Percentiles rank a stretch among this genome's conserved stretches.
phyloP scores from a whole-genome alignment of 73 alveolate species.

The Blepharisma stoltei region DNA sequence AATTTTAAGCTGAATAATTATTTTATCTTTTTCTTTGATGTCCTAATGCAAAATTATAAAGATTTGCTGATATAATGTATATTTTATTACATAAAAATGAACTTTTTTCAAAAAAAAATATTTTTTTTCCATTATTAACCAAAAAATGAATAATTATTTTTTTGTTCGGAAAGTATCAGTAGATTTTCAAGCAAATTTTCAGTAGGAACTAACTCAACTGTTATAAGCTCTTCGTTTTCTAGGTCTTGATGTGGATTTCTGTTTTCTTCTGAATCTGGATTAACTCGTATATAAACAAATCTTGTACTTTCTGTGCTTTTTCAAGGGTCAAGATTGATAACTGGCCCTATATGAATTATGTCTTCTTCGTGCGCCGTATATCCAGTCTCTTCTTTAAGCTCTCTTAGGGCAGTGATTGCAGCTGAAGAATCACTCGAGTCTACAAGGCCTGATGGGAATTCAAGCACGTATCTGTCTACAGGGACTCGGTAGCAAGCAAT shows the following conservation, averaged over 20 bases:
- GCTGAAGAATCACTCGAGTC: slow-evolving; percentile 45
- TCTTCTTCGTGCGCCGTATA: slow-evolving; percentile 51
- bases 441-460: slow-evolving; percentile 74
- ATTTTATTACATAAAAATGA: no score
- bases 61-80: no score
- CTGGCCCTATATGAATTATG: slow-evolving; percentile 40
- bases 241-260: slow-evolving; percentile 13
- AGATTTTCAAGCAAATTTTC: slow-evolving; percentile 1
- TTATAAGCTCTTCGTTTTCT: slow-evolving; percentile 32
- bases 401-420: slow-evolving; percentile 53
- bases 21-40: no score
- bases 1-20: no score
- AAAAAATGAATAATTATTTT: no score
- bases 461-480: slow-evolving; percentile 58
- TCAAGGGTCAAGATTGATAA: slow-evolving; percentile 71
- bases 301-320: slow-evolving; percentile 54
- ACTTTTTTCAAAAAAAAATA: no score
- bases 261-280: slow-evolving; percentile 21
- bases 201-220: slow-evolving; percentile 19
- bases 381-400: slow-evolving; percentile 81
- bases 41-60: no score
- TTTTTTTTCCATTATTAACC: no score
- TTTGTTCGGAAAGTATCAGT: slow-evolving; percentile 8
- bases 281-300: slow-evolving; percentile 31
- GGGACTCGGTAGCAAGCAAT: slow-evolving; percentile 57